A percentile compares a stretch with the other conserved stretches of the same genome.
Evolutionary conservation across 306 rosid species (phyloP).

Genomic region (Purshia tridentata): DNA sequence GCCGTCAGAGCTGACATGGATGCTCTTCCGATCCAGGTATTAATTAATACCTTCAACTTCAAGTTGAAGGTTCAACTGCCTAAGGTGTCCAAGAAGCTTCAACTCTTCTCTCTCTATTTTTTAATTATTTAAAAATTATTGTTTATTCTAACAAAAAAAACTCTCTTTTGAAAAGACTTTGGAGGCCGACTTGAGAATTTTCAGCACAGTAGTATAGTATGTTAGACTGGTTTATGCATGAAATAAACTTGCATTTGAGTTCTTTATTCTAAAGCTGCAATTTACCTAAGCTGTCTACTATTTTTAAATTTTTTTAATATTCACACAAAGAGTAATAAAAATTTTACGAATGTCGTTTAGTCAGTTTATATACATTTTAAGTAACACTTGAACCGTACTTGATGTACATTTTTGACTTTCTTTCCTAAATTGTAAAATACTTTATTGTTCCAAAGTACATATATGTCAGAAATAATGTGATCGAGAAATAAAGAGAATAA

Average conservation of each 20-base stretch:
- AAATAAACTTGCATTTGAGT: not conserved
- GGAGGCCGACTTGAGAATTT: no score
- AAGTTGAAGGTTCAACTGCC: not conserved
- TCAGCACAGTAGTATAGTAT: no score
- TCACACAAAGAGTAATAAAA: not conserved
- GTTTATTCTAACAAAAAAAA: not conserved
- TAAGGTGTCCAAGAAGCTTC: not conserved
- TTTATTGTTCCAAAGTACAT: not conserved
- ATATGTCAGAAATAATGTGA: accelerated
- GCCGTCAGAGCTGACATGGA: constrained; percentile 98
- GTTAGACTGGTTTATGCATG: not conserved
- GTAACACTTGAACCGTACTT: no score
- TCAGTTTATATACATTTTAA: not conserved
- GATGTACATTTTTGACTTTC: no score
- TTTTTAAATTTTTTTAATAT: not conserved
- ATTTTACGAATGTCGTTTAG: not conserved
- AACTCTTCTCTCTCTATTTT: not conserved
- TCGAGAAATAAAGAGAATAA: not conserved
- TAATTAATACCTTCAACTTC: not conserved
- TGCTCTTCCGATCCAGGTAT: constrained; percentile 97
- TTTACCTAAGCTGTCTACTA: no score
- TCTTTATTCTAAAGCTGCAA: not conserved
- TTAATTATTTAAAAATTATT: not conserved
- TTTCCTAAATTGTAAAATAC: not conserved
- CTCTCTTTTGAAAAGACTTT: no score